Conservation (phyloP, 768 basidiomycete genomes). For the Tremella yokohamensis region DNA sequence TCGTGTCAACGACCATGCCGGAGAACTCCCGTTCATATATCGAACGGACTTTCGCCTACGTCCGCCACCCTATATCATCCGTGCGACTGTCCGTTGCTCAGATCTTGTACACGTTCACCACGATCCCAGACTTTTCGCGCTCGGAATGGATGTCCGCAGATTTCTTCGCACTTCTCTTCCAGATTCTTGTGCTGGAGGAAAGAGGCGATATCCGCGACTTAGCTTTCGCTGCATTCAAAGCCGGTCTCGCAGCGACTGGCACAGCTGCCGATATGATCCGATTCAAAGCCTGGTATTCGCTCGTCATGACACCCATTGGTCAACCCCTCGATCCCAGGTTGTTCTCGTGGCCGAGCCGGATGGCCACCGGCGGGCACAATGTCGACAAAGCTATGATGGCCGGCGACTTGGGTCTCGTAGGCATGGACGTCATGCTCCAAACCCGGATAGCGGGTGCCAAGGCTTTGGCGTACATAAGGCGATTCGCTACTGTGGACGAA, state of each 20-base stretch:
- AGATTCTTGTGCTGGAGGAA: conserved; percentile 91
- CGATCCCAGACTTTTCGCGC: conserved; percentile 63
- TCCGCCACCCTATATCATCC: conserved; percentile 90
- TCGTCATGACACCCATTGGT: conserved; percentile 86
- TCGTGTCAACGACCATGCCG: conserved; percentile 54
- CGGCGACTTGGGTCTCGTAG: conserved; percentile 81
- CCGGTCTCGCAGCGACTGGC: conserved; percentile 61
- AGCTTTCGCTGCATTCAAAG: conserved; percentile 70
- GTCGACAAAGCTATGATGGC: conserved; percentile 93
- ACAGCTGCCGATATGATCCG: conserved; percentile 3
- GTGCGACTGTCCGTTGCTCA: conserved; percentile 91
- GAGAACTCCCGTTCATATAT: background rate
- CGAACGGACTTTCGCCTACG: conserved; percentile 81
- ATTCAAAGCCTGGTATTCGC: conserved; percentile 69
- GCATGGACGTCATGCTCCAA: conserved; percentile 69
- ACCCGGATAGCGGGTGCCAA: conserved; percentile 74
- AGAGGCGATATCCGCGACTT: conserved; percentile 73
- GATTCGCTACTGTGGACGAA: conserved; percentile 52
- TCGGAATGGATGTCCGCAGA: conserved; percentile 74
- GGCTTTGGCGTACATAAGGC: conserved; percentile 59
- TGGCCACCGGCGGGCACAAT: conserved; percentile 63
- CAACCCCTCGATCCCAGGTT: conserved; percentile 65
- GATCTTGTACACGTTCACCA: conserved; percentile 81
- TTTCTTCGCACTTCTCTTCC: conserved; percentile 80
- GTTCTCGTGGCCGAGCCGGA: conserved; percentile 62